Conservation (phyloP, 1,284 basidiomycete species). For the Pholiota adiposa region DNA sequence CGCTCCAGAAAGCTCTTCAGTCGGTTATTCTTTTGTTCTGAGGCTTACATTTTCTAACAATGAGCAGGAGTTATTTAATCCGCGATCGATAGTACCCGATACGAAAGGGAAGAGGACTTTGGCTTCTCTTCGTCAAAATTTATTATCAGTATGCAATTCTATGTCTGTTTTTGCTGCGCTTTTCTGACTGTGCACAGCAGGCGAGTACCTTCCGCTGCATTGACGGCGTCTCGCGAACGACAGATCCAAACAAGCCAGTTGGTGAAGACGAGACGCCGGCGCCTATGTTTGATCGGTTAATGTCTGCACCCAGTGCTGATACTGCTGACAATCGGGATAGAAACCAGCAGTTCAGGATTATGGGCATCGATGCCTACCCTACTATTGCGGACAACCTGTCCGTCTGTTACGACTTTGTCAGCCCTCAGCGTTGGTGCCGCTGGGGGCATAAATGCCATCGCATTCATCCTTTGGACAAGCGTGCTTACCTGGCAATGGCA, state of each 20-base stretch:
- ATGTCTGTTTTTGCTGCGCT: no score
- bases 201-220: slow-evolving; percentile 15
- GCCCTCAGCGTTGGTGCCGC: slow-evolving; percentile 15
- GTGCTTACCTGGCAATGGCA: slow-evolving; percentile 12
- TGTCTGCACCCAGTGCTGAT: no score
- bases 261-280: not conserved
- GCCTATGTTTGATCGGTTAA: no score
- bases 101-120: not conserved
- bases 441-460: slow-evolving; percentile 24
- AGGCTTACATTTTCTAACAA: no score
- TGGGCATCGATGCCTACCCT: slow-evolving; percentile 32
- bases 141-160: no score
- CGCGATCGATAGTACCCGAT: no score
- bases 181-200: not conserved
- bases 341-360: slow-evolving; percentile 24
- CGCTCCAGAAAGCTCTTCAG: no score
- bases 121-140: no score
- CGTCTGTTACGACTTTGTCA: slow-evolving; percentile 34
- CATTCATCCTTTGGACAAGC: slow-evolving; percentile 34
- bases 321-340: not conserved
- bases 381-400: slow-evolving; percentile 30
- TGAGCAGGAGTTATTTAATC: no score
- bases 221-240: slow-evolving; percentile 16
- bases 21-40: no score
- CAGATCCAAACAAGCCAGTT: not conserved